phyloP scores from a whole-genome alignment of 306 rosid genomes.

The Lathyrus sativus region DNA sequence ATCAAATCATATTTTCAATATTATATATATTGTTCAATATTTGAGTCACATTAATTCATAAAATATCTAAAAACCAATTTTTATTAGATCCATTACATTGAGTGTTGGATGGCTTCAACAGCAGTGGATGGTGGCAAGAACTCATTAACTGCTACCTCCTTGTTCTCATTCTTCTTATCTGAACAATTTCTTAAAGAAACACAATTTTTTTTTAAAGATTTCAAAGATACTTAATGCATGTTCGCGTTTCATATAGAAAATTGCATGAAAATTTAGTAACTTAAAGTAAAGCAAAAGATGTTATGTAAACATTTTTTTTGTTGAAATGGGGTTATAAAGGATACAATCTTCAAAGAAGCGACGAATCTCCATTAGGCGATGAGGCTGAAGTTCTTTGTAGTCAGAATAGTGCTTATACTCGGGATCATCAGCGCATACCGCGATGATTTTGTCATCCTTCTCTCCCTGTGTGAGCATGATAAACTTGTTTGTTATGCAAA shows the following conservation, averaged over 20 bases:
- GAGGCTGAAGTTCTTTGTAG: slow-evolving; percentile 83
- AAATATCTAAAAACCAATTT: neutral
- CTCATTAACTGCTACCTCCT: slow-evolving; percentile 93
- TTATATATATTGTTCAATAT: neutral
- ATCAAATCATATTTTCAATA: slow-evolving; percentile 39
- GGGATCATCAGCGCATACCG: slow-evolving; percentile 98
- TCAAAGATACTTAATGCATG: neutral
- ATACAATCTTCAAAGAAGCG: slow-evolving; percentile 99
- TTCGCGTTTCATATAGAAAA: neutral
- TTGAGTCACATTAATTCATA: neutral
- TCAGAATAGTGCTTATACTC: slow-evolving; percentile 83
- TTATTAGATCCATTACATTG: slow-evolving; percentile 58
- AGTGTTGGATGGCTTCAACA: slow-evolving; percentile 80
- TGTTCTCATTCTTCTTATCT: slow-evolving; percentile 98
- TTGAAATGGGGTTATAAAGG: slow-evolving; percentile 37
- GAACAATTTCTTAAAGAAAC: slow-evolving; percentile 48
- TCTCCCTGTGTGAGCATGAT: slow-evolving; percentile 64
- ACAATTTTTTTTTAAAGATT: neutral
- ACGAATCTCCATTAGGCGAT: slow-evolving; percentile 87
- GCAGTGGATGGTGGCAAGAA: slow-evolving; percentile 78
- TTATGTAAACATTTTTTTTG: neutral
- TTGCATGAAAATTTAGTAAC: neutral
- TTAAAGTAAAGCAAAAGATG: neutral
- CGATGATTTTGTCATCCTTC: slow-evolving; percentile 96
- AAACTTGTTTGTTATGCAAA: slow-evolving; percentile 11